A percentile compares a stretch with the other conserved stretches of the same genome.
These are phyloP conservation scores for Cytidiella melzeri DNA, from an alignment of 768 basidiomycete genomes.

Conservation along the genomic window DNA sequence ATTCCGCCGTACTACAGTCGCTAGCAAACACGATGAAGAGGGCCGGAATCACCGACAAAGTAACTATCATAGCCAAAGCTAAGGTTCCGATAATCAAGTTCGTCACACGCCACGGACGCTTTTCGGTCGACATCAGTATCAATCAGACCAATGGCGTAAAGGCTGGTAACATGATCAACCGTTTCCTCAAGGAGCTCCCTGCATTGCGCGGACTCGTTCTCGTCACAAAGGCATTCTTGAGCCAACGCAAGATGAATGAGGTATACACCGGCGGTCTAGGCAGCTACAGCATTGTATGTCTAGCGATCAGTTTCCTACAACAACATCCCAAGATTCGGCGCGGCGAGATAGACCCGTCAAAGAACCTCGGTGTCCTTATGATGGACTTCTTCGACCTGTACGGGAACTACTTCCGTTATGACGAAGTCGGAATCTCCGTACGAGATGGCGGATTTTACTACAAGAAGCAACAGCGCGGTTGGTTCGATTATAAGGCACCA, in stretches of 20 bases:
- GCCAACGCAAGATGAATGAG: slow-evolving; percentile 91
- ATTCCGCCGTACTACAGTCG: slow-evolving; percentile 62
- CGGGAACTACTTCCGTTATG: slow-evolving; percentile 87
- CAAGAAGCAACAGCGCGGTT: slow-evolving; percentile 74
- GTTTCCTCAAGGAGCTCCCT: slow-evolving; percentile 68
- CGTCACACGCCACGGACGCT: slow-evolving; percentile 68
- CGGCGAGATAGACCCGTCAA: slow-evolving; percentile 80
- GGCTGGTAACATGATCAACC: slow-evolving; percentile 74
- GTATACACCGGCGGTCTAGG: slow-evolving; percentile 96
- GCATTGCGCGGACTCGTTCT: slow-evolving; percentile 81
- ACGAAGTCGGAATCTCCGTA: slow-evolving; percentile 83
- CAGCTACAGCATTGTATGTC: slow-evolving; percentile 89
- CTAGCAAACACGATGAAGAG: slow-evolving; percentile 76
- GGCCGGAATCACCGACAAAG: slow-evolving; percentile 66
- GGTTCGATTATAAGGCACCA: slow-evolving; percentile 56
- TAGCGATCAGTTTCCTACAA: slow-evolving; percentile 92
- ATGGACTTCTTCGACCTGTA: slow-evolving; percentile 98
- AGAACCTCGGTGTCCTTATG: slow-evolving; percentile 89
- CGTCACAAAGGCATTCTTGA: slow-evolving; percentile 86
- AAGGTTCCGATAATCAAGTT: slow-evolving; percentile 98
- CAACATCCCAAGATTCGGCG: slow-evolving; percentile 93
- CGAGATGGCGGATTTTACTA: slow-evolving; percentile 88
- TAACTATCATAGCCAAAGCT: slow-evolving; percentile 88
- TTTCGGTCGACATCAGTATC: slow-evolving; percentile 90
- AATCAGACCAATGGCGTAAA: slow-evolving; percentile 84